A percentile compares a stretch with the other conserved stretches of the same genome.
phyloP scores from a whole-genome alignment of 2,329 filamentous ascomycete genomes.

The Teratosphaeria destructans region DNA sequence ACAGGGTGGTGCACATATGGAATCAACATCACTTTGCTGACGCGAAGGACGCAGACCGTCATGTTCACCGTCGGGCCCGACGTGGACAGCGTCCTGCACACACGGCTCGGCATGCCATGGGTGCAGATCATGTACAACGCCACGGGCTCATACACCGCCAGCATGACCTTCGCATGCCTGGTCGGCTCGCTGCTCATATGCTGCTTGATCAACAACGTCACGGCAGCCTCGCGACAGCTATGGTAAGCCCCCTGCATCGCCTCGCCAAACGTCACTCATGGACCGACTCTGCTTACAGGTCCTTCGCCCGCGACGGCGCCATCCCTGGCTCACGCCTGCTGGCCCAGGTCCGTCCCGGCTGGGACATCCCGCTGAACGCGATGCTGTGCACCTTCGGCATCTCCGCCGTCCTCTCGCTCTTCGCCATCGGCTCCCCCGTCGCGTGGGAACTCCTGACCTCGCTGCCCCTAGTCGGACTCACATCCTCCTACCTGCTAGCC shows the following conservation, averaged over 20 bases:
- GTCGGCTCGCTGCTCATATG: background rate
- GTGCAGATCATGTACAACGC: constrained; percentile 4
- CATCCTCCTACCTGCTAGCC: background rate
- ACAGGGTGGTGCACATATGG: no score
- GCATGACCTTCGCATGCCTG: constrained; percentile 2
- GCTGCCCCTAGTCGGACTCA: background rate
- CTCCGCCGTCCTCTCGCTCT: background rate
- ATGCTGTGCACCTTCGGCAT: background rate
- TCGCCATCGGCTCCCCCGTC: background rate
- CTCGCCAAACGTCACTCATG: no score
- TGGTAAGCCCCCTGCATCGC: background rate
- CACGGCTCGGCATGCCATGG: constrained; percentile 4
- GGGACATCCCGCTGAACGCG: background rate
- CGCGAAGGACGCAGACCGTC: no score
- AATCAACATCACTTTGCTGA: no score
- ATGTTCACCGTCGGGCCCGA: background rate
- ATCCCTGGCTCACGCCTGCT: background rate
- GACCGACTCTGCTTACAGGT: no score
- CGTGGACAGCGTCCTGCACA: constrained; percentile 1
- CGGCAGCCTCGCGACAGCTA: background rate
- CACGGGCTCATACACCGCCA: constrained; percentile 6
- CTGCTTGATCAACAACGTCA: constrained; percentile 1
- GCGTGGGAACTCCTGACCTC: background rate
- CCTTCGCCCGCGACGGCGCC: no score
- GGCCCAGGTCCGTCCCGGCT: background rate